phyloP scores from a whole-genome alignment of 2,329 filamentous ascomycete species.

The Cyphellophora attinorum region DNA sequence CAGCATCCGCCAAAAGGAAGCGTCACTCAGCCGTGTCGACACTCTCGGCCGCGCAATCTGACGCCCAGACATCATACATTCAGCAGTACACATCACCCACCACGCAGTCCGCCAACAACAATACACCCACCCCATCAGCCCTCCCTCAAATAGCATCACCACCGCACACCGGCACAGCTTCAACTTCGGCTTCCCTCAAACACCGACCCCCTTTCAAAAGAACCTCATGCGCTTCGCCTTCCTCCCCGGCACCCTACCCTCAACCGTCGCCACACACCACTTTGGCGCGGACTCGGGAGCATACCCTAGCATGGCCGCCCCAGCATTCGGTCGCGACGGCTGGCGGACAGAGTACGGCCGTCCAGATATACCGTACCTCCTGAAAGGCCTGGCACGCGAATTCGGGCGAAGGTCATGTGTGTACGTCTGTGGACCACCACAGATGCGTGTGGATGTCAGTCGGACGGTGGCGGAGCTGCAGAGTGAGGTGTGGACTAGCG shows the following conservation, averaged over 20 bases:
- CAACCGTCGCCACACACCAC: not conserved
- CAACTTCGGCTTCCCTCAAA: conserved; percentile 72
- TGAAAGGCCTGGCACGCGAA: conserved; percentile 71
- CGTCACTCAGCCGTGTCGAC: conserved; percentile 1
- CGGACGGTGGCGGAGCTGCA: conserved; percentile 76
- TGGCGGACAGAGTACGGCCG: conserved; percentile 91
- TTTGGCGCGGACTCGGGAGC: no score
- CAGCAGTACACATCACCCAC: conserved; percentile 1
- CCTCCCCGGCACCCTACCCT: conserved; percentile 36
- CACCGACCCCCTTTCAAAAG: conserved; percentile 81
- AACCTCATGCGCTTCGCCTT: conserved; percentile 86
- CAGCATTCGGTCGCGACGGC: conserved; percentile 51
- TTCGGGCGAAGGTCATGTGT: conserved; percentile 77
- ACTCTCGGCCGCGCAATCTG: conserved; percentile 12
- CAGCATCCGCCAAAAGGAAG: conserved; percentile 3
- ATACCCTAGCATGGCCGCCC: no score
- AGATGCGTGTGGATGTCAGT: conserved; percentile 82
- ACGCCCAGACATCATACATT: no score
- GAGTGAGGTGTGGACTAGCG: conserved; percentile 69
- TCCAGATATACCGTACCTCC: conserved; percentile 77
- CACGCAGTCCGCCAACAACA: conserved; percentile 1
- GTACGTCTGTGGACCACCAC: conserved; percentile 82
- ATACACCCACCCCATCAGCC: no score
- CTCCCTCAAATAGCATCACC: no score
- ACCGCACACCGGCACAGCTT: no score